Conservation (phyloP, 352 stramenopile genomes). For the Globisporangium recalcitrans region DNA sequence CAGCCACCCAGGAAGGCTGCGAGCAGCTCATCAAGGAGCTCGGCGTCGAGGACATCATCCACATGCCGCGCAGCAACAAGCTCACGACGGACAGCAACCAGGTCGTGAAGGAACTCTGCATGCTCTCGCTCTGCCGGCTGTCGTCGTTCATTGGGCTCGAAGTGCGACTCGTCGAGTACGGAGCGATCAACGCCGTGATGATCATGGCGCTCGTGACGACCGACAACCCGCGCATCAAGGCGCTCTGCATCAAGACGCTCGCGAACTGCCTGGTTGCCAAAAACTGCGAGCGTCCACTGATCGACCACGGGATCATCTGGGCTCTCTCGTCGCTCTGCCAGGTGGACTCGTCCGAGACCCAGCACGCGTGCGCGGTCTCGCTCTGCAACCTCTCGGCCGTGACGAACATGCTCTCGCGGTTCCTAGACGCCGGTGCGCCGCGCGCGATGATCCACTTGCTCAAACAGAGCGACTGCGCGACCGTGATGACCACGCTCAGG, state of each 20-base stretch:
- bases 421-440: conserved; percentile 62
- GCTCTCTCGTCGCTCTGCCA: conserved; percentile 60
- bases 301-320: conserved; percentile 77
- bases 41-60: conserved; percentile 64
- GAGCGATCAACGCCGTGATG: conserved; percentile 62
- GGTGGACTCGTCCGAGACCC: conserved; percentile 49
- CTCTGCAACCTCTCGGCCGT: conserved; percentile 70
- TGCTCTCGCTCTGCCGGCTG: conserved; percentile 60
- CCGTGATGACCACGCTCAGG: conserved; percentile 56
- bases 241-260: conserved; percentile 64
- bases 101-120: conserved; percentile 62
- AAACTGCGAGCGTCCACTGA: conserved; percentile 52
- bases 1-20: conserved; percentile 56
- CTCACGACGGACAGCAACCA: conserved; percentile 31
- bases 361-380: conserved; percentile 58
- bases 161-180: conserved; percentile 61
- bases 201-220: conserved; percentile 70
- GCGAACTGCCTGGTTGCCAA: conserved; percentile 73
- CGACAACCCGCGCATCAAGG: conserved; percentile 57
- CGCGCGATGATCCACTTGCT: conserved; percentile 58
- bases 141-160: conserved; percentile 63
- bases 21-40: conserved; percentile 70
- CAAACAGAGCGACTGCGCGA: conserved; percentile 30
- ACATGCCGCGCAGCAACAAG: conserved; percentile 43
- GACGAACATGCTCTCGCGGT: conserved; percentile 51